phyloP scores from a whole-genome alignment of 768 basidiomycete species.

The Chalciporus chontae region DNA sequence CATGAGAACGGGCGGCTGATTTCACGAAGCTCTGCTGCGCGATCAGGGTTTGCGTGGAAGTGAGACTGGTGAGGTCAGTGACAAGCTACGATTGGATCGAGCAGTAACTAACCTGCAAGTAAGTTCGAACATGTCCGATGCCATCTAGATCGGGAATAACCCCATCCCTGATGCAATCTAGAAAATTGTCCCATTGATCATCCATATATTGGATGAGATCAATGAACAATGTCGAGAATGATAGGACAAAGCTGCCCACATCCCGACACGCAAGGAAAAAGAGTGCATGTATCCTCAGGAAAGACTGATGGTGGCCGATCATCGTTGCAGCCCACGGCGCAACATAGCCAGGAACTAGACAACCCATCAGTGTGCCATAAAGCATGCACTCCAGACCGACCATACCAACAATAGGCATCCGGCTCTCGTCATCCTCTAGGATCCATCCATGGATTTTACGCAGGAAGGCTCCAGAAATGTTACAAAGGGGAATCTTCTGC shows the following conservation, averaged over 20 bases:
- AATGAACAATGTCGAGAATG: slow-evolving; percentile 8
- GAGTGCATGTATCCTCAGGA: slow-evolving; percentile 17
- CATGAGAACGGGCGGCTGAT: slow-evolving; percentile 11
- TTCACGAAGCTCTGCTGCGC: slow-evolving; percentile 16
- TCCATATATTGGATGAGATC: slow-evolving; percentile 14
- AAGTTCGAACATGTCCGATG: slow-evolving; percentile 6
- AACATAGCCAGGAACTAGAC: slow-evolving; percentile 11
- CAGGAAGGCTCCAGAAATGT: background rate
- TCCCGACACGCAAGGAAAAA: slow-evolving; percentile 15
- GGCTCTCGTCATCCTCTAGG: slow-evolving; percentile 4
- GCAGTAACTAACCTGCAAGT: slow-evolving; percentile 9
- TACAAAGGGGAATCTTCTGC: slow-evolving; percentile 7
- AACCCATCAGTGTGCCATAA: too few relatives aligned
- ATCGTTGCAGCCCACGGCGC: slow-evolving; percentile 16
- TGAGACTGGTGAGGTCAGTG: slow-evolving; percentile 5
- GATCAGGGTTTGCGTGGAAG: slow-evolving; percentile 11
- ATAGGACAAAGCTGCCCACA: background rate
- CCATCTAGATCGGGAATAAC: slow-evolving; percentile 13
- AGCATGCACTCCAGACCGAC: too few relatives aligned
- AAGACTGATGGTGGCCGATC: slow-evolving; percentile 12
- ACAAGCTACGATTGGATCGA: background rate
- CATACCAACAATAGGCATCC: slow-evolving; percentile 2
- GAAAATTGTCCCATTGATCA: slow-evolving; percentile 16
- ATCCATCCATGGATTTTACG: slow-evolving; percentile 12
- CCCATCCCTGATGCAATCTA: slow-evolving; percentile 15